Base-by-base conservation (phyloP, 495 filamentous ascomycete species). In the Tuber brumale region DNA sequence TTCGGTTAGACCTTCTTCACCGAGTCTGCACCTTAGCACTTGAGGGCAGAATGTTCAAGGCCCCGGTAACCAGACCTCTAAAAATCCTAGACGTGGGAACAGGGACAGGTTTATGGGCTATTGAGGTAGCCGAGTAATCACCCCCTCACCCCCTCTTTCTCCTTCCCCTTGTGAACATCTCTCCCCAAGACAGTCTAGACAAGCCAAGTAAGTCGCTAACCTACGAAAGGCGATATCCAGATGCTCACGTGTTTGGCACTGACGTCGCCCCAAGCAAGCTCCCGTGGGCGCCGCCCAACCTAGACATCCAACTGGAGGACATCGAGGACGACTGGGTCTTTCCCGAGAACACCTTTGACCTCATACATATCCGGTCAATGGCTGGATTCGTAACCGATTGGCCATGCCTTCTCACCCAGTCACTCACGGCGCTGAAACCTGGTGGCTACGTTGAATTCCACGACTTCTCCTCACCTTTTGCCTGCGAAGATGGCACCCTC, bases 281-380 rank as follows among this genome's bases (percentile, higher is more conserved):
- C 35, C 74, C 70, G 42, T 82, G 83, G 80, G 81, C 85, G 9
- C 85, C 87, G 0, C 84, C 85, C 7, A 91, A 90, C 77, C 80
- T 86, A 27, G 84, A 82, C 57, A 90, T 90, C 79, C 86, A 88
- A 71, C 83, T 89, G 42, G 89, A 90, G 75, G 88, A 90, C 77
- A 84, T 84, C 45, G 84, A 85, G 61, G 85, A 84, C 9, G 84
- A 84, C 19, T 91, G 87, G 90, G 82, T 85, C 61, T 90, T 85
- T 82, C 84, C 82, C 42, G 78, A 81, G 35, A 84, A 87, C 75
- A 80, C 81, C 73, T 90, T 89, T 77, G 89, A 89, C 83, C 85
- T 86, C 70, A 84, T 89, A 70, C 88, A 90, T 78, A 83, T 87
- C 12, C 87, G 89, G 21, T 75, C 81, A 18, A 76, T 90, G 57